Conservation (phyloP, 208 protist species). For the Novymonas esmeraldas region DNA sequence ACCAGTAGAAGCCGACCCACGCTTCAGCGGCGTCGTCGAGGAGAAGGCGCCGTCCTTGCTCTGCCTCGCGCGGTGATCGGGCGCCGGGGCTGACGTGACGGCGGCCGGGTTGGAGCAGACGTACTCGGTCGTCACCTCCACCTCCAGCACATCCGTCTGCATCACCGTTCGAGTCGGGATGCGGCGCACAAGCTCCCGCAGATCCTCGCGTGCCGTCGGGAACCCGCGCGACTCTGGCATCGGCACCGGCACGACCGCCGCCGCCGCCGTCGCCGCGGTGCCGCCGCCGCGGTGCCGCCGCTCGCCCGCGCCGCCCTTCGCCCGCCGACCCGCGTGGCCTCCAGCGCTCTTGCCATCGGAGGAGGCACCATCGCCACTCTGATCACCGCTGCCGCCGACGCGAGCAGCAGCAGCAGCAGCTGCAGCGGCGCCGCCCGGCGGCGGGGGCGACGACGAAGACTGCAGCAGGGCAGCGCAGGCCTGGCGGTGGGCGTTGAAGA, state of each 20-base stretch:
- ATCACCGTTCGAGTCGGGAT: conserved; percentile 64
- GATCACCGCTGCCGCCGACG: background rate
- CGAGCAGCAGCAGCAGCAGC: background rate
- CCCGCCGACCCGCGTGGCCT: background rate
- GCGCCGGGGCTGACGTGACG: background rate
- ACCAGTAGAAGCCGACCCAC: background rate
- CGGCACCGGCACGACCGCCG: background rate
- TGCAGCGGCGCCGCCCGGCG: background rate
- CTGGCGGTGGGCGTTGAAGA: conserved; percentile 16
- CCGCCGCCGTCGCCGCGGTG: background rate
- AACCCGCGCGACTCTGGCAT: conserved; percentile 9
- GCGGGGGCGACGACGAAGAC: too few species aligned
- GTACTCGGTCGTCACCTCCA: conserved; percentile 76
- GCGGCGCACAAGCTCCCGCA: conserved; percentile 26
- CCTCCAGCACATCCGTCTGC: conserved; percentile 74
- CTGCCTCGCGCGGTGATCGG: conserved; percentile 2
- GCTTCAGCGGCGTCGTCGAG: conserved; percentile 27
- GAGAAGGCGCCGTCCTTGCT: conserved; percentile 12
- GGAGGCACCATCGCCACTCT: background rate
- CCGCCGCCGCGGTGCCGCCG: background rate
- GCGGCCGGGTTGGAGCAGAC: conserved; percentile 48
- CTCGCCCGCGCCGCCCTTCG: background rate
- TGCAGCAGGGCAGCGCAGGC: background rate
- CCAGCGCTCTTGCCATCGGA: background rate
- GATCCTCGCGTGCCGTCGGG: conserved; percentile 38